phyloP scores from a whole-genome alignment of 805 yeast species.

The Ogataea henricii region DNA sequence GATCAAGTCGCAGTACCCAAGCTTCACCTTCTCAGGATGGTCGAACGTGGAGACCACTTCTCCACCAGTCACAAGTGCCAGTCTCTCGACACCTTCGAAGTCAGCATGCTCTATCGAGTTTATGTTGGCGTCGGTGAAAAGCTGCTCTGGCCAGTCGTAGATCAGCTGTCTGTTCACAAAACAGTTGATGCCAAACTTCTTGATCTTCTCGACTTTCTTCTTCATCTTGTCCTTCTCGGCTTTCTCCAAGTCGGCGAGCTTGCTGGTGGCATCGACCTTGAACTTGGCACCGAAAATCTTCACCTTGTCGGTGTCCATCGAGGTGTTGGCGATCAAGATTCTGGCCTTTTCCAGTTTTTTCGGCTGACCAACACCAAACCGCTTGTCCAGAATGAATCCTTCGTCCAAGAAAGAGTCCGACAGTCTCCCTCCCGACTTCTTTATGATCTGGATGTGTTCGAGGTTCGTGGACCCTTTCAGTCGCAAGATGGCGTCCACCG shows the following conservation, averaged over 20 bases:
- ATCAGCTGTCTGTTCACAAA: conserved; percentile 96
- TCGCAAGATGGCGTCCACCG: conserved; percentile 91
- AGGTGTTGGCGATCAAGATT: conserved; percentile 91
- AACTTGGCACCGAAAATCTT: conserved; percentile 97
- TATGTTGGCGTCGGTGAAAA: conserved; percentile 83
- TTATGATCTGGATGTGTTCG: conserved; percentile 90
- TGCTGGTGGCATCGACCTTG: conserved; percentile 92
- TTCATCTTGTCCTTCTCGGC: conserved; percentile 96
- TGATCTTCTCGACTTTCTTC: conserved; percentile 82
- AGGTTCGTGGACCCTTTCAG: conserved; percentile 84
- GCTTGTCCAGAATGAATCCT: conserved; percentile 90
- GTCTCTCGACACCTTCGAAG: conserved; percentile 95
- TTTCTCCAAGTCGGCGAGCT: conserved; percentile 89
- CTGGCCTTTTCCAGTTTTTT: conserved; percentile 79
- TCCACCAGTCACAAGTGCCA: conserved; percentile 96
- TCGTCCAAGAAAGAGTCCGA: conserved; percentile 93
- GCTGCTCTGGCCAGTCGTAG: conserved; percentile 97
- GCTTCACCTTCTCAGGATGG: conserved; percentile 78
- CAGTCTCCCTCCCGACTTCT: conserved; percentile 90
- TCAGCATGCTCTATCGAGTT: conserved; percentile 98
- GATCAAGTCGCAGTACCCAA: conserved; percentile 86
- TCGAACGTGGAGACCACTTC: conserved; percentile 98
- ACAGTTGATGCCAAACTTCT: conserved; percentile 76
- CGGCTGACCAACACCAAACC: conserved; percentile 93
- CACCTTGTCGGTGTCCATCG: conserved; percentile 96